A percentile compares a stretch with the other conserved stretches of the same genome.
Conservation (phyloP, 331 rosid genomes). For the Pyracantha coccinea region DNA sequence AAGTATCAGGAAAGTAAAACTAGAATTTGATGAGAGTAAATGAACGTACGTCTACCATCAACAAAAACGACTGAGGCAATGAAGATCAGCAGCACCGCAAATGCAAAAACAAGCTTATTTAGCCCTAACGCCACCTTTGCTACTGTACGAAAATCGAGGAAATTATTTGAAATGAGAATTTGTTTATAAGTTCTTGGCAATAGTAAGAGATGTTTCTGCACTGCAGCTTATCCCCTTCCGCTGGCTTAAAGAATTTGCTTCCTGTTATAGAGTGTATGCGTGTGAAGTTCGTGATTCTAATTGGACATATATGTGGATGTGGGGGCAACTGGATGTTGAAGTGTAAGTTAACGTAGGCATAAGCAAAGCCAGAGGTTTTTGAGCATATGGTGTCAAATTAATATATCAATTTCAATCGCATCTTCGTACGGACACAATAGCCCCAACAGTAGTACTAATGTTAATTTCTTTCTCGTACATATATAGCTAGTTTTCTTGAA, state of each 20-base stretch:
- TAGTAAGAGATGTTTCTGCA: not conserved
- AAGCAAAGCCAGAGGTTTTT: slow-evolving; percentile 1
- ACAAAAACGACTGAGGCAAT: not conserved
- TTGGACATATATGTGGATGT: not conserved
- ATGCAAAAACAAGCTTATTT: not conserved
- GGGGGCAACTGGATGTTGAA: not conserved
- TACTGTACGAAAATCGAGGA: not conserved
- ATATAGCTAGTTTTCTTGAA: not conserved
- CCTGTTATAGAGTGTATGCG: not conserved
- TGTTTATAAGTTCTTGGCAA: not conserved
- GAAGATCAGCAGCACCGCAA: not conserved
- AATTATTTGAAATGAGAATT: not conserved
- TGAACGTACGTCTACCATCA: not conserved
- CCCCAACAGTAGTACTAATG: no score
- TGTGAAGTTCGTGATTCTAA: not conserved
- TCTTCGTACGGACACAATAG: not conserved
- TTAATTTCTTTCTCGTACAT: no score
- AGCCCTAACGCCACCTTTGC: not conserved
- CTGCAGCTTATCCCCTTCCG: not conserved
- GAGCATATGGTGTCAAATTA: not conserved
- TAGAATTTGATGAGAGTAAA: not conserved
- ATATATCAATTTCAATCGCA: not conserved
- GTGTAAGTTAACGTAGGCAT: slow-evolving; percentile 1
- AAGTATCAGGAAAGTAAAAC: not conserved
- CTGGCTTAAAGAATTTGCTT: not conserved